phyloP scores from a whole-genome alignment of 176 grass and related monocot genomes.

The Alloteropsis semialata region DNA sequence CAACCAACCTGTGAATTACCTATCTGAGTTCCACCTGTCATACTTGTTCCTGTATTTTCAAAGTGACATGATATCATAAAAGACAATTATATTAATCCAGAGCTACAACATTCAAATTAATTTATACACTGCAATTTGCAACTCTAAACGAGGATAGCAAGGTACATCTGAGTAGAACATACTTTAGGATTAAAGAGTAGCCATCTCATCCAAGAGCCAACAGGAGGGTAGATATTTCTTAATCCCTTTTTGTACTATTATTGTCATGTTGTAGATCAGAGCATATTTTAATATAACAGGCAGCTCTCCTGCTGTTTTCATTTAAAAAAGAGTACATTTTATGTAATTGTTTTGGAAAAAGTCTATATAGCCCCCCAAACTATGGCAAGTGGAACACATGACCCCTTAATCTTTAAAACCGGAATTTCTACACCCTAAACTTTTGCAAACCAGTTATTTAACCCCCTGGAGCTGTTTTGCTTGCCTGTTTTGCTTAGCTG shows the following conservation, averaged over 20 bases:
- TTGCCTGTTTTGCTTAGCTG: no score
- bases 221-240: background rate
- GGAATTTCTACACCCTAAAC: no score
- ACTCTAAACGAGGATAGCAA: background rate
- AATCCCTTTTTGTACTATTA: background rate
- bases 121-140: background rate
- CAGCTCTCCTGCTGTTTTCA: no score
- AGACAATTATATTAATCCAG: background rate
- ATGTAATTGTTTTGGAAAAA: no score
- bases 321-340: no score
- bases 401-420: no score
- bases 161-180: background rate
- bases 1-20: conserved; percentile 41
- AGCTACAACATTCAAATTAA: background rate
- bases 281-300: background rate
- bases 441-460: no score
- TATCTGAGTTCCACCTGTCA: conserved; percentile 45
- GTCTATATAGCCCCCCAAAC: no score
- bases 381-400: no score
- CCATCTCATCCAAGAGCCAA: background rate
- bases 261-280: background rate
- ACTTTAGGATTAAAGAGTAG: background rate
- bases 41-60: conserved; percentile 32
- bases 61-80: conserved; percentile 11
- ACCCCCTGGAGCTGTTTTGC: no score